These are phyloP conservation scores for Piloderma croceum DNA, from an alignment of 768 basidiomycete species.

Conservation along the genomic window DNA sequence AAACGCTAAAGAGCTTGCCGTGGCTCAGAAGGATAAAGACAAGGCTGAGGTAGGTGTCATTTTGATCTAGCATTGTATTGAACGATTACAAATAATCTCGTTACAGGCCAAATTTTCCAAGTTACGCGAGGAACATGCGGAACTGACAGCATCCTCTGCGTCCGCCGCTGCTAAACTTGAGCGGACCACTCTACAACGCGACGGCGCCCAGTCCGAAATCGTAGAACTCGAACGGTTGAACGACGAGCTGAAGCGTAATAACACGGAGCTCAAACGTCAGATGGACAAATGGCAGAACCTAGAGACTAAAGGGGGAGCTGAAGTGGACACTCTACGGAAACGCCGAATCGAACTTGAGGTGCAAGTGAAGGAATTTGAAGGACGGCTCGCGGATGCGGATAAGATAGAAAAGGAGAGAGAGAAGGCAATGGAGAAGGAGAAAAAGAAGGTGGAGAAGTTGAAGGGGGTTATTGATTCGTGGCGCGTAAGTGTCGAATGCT, in stretches of 20 bases:
- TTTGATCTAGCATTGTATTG: constrained; percentile 3
- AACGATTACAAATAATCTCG: not conserved
- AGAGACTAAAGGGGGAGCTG: constrained; percentile 58
- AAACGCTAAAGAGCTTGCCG: constrained; percentile 33
- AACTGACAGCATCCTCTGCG: constrained; percentile 41
- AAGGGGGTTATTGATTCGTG: constrained; percentile 13
- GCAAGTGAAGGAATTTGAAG: constrained; percentile 42
- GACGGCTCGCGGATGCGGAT: constrained; percentile 25
- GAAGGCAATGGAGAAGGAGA: constrained; percentile 18
- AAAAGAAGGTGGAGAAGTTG: constrained; percentile 22
- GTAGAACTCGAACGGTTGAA: constrained; percentile 51
- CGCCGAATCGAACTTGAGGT: constrained; percentile 52
- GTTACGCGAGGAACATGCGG: constrained; percentile 47
- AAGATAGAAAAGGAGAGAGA: constrained; percentile 18
- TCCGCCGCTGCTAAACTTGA: constrained; percentile 48
- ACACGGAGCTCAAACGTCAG: constrained; percentile 53
- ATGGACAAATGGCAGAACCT: constrained; percentile 64
- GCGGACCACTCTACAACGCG: constrained; percentile 52
- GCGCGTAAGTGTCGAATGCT: not conserved
- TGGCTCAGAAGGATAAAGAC: constrained; percentile 38
- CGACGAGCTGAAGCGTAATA: constrained; percentile 53
- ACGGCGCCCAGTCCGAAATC: constrained; percentile 47
- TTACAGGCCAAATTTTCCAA: constrained; percentile 33
- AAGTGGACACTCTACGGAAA: constrained; percentile 51
- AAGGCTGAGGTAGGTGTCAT: constrained; percentile 18